These are phyloP conservation scores for Gracilariopsis chorda DNA, from an alignment of 23 red algal genomes.

Conservation along the genomic window DNA sequence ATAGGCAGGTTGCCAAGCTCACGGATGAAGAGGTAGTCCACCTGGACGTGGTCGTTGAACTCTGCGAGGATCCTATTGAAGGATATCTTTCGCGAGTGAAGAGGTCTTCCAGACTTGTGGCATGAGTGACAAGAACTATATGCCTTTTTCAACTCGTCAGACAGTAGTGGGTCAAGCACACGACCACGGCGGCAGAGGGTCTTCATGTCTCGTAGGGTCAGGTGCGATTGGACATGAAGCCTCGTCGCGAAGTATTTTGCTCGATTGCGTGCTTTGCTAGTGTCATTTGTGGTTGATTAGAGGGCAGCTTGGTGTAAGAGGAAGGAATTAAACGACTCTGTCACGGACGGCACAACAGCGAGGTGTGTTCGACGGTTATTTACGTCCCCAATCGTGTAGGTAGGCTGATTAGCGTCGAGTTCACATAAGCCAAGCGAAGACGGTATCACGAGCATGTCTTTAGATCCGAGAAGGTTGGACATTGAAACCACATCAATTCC, in stretches of 20 bases:
- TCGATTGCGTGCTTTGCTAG: background rate
- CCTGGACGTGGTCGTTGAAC: constrained; percentile 36
- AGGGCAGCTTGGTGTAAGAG: background rate
- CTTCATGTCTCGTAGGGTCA: constrained; percentile 16
- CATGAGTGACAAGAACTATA: background rate
- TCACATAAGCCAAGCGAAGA: background rate
- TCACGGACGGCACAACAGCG: background rate
- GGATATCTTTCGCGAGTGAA: background rate
- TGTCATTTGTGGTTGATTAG: background rate
- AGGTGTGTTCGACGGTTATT: background rate
- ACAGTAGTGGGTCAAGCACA: background rate
- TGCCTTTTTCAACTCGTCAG: background rate
- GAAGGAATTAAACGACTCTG: background rate
- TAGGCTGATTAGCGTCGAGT: background rate
- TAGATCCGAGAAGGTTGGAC: background rate
- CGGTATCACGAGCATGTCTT: background rate
- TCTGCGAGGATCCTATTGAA: background rate
- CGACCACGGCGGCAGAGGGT: background rate
- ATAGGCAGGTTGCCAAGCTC: background rate
- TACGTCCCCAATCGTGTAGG: background rate
- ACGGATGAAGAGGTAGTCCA: constrained; percentile 8
- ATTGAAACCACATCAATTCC: background rate
- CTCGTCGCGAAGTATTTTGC: background rate
- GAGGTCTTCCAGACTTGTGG: background rate
- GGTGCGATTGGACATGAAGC: constrained; percentile 20